Conservation (phyloP, 1,139 yeast species). For the Suhomyces choctaworum region DNA sequence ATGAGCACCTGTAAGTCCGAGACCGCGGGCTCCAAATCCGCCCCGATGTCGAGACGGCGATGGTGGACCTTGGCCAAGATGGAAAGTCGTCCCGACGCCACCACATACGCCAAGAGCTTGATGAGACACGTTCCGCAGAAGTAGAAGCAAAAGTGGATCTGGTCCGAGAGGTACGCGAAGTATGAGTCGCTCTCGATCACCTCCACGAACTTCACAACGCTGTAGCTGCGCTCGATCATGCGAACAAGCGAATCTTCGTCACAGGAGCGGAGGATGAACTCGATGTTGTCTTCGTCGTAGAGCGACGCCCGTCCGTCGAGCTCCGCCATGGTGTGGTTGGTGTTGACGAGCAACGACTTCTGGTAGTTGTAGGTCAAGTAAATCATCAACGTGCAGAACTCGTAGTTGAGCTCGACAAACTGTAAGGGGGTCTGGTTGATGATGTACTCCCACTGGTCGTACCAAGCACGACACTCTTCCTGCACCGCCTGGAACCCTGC, state of each 20-base stretch:
- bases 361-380: slow-evolving; percentile 36
- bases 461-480: slow-evolving; percentile 56
- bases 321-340: slow-evolving; percentile 4
- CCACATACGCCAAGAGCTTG: slow-evolving; percentile 21
- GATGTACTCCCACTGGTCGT: slow-evolving; percentile 68
- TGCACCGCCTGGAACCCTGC: slow-evolving; percentile 25
- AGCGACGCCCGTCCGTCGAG: slow-evolving; percentile 11
- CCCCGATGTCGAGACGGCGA: slow-evolving; percentile 1
- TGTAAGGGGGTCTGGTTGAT: slow-evolving; percentile 75
- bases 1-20: slow-evolving; percentile 19
- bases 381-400: slow-evolving; percentile 61
- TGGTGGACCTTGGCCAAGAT: slow-evolving; percentile 3
- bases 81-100: slow-evolving; percentile 8
- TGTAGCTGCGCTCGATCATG: slow-evolving; percentile 38
- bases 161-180: slow-evolving; percentile 70
- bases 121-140: slow-evolving; percentile 51
- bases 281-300: slow-evolving; percentile 28
- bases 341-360: slow-evolving; percentile 14
- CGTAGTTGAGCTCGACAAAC: slow-evolving; percentile 73
- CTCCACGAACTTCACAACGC: slow-evolving; percentile 41
- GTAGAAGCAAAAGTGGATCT: slow-evolving; percentile 59
- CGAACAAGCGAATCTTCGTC: slow-evolving; percentile 23
- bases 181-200: slow-evolving; percentile 57
- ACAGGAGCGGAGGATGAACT: slow-evolving; percentile 23
- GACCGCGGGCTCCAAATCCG: background rate